Evolutionary conservation across 2,329 filamentous ascomycete species (phyloP), one percentile per base, ranked within the genome.

Genomic region (Colletotrichum trifolii): DNA sequence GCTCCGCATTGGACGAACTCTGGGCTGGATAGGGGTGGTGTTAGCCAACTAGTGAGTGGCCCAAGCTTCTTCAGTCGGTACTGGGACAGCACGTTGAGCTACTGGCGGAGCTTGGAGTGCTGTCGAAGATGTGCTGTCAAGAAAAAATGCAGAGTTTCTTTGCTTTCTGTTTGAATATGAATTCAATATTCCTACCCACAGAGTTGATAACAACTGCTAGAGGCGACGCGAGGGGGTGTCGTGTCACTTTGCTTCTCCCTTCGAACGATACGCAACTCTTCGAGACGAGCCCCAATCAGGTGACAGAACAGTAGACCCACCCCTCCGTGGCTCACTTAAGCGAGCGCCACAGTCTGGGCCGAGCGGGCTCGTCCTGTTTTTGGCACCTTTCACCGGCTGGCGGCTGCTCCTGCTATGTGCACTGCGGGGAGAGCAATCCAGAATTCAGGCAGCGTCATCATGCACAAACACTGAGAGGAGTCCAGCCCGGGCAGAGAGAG

Each of bases 371-470:
- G 58, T 47, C 63, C 52, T 66, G 47, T 63, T 66, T 66, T 62
- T 57, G 63, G 58, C 52, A 54, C 35, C 25, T 25, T 25, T 5
- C 25, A 25, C 25, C 25, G 25, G 25, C 25, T 25, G 25, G 25
- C 25, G 25, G 25, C 25, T 25, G 25, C 25, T 25, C 25, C 25
- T 25, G 25, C 25, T 25, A 5, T 25, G 25, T 40, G 54, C n/a
- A 38, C 60, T 65, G 63, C 59, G 63, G 63, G 62, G 63, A 25
- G 46, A 66, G 47, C 42, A 25, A 56, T 63, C 52, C 47, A 56
- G 43, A 53, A 64, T 54, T 25, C 61, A 64, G 61, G 61, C 61
- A 64, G 63, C 63, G 63, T 66, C 63, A 66, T 66, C 63, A 66
- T 66, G 63, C 59, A 66, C 63, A 66, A 57, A 45, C 56, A 15